Conservation (phyloP, 2,329 filamentous ascomycete species). For the Epichloe gansuensis region DNA sequence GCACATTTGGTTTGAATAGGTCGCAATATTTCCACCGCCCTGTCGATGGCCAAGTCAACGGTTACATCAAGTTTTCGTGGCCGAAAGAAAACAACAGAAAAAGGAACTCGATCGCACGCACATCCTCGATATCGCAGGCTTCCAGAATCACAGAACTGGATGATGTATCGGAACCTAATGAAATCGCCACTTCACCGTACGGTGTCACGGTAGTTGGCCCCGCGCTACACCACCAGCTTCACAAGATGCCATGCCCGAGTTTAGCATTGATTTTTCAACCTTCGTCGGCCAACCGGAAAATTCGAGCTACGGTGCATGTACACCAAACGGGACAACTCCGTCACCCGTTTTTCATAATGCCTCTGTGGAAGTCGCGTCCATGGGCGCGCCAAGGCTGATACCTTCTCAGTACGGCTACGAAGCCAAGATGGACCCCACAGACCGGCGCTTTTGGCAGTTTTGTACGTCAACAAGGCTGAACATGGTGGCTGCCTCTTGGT, state of each 20-base stretch:
- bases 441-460: constrained; percentile 22
- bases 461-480: constrained; percentile 15
- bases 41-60: constrained; percentile 22
- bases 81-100: constrained; percentile 9
- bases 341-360: not conserved
- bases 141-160: constrained; percentile 3
- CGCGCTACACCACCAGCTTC: not conserved
- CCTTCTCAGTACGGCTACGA: constrained; percentile 20
- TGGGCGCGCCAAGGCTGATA: constrained; percentile 7
- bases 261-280: not conserved
- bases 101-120: not conserved
- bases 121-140: not conserved
- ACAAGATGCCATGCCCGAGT: not conserved
- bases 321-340: not conserved
- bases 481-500: not conserved
- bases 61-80: constrained; percentile 28
- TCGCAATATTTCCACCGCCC: constrained; percentile 19
- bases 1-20: constrained; percentile 14
- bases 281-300: not conserved
- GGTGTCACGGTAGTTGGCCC: not conserved
- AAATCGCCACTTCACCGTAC: not conserved
- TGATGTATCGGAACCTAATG: not conserved
- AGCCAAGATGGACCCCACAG: constrained; percentile 22
- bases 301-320: not conserved
- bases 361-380: constrained; percentile 1